Conservation (phyloP, 1,139 yeast genomes). For the Entelexis sorbosivorans region DNA sequence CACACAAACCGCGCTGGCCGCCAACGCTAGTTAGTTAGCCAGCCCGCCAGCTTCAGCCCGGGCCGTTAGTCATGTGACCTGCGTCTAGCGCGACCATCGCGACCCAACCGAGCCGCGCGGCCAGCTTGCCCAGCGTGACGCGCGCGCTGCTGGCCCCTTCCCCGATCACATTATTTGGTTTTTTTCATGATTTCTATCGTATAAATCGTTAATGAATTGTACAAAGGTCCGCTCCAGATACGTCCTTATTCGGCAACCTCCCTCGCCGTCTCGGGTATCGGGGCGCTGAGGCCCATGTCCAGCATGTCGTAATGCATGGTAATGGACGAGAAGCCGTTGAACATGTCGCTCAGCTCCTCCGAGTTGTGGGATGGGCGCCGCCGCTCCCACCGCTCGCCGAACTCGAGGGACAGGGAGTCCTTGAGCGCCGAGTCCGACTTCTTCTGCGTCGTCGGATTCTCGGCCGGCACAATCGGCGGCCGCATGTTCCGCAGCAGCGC, state of each 20-base stretch:
- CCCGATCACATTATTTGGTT: too few species aligned
- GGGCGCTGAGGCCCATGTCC: slow-evolving; percentile 11
- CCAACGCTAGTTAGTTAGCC: too few species aligned
- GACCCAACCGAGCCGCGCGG: too few species aligned
- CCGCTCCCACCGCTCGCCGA: slow-evolving; percentile 22
- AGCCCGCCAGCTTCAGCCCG: too few species aligned
- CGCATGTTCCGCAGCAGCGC: slow-evolving; percentile 81
- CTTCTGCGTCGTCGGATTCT: slow-evolving; percentile 45
- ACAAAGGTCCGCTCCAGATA: neutral
- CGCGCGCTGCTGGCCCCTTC: too few species aligned
- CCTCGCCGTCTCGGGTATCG: slow-evolving; percentile 2
- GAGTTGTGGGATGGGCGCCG: slow-evolving; percentile 27
- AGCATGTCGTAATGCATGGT: slow-evolving; percentile 58
- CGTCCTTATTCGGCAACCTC: neutral
- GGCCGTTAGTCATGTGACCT: too few species aligned
- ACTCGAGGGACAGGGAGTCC: slow-evolving; percentile 22
- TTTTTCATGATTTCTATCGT: neutral
- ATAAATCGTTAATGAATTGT: neutral
- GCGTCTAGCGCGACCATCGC: too few species aligned
- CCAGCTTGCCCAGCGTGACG: too few species aligned
- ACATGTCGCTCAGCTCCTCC: slow-evolving; percentile 56
- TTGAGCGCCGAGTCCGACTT: slow-evolving; percentile 18
- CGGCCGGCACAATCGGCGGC: slow-evolving; percentile 89
- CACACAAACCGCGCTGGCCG: too few species aligned
- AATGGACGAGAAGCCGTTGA: slow-evolving; percentile 77